phyloP scores from a whole-genome alignment of 1,284 basidiomycete species.

The Meripilus lineatus region DNA sequence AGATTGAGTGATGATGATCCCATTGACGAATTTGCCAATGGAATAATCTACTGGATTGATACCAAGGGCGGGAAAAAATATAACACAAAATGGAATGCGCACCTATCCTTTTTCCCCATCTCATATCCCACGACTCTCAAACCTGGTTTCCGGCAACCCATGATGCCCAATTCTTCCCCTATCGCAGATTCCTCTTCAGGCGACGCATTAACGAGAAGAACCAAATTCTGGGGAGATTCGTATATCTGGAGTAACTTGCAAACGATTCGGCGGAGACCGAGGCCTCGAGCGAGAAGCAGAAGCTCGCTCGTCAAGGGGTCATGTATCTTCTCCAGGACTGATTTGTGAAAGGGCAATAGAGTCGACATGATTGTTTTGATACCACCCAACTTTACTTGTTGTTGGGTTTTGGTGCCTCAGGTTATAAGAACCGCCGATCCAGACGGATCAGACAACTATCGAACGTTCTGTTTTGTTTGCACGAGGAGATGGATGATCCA shows the following conservation, averaged over 20 bases:
- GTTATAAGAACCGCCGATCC: no score
- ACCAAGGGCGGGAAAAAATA: no score
- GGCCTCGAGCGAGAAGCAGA: constrained; percentile 80
- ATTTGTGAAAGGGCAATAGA: constrained; percentile 62
- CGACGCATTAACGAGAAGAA: constrained; percentile 86
- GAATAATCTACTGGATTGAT: not conserved
- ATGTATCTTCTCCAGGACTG: constrained; percentile 61
- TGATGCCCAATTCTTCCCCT: constrained; percentile 87
- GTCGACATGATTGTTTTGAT: no score
- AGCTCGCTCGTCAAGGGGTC: constrained; percentile 82
- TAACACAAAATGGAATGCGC: constrained; percentile 18
- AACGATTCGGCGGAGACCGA: constrained; percentile 78
- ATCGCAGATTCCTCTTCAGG: constrained; percentile 88
- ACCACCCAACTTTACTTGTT: no score
- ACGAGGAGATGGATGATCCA: no score
- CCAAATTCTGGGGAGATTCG: constrained; percentile 80
- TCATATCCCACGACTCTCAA: constrained; percentile 85
- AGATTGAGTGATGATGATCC: not conserved
- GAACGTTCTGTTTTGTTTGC: no score
- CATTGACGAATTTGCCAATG: not conserved
- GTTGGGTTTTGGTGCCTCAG: no score
- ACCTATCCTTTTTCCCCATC: constrained; percentile 79
- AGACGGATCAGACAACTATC: no score
- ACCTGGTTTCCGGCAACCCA: constrained; percentile 87
- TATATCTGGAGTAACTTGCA: constrained; percentile 91